Base-by-base conservation (phyloP, 1,139 yeast genomes). In the Diutina ranongensis region DNA sequence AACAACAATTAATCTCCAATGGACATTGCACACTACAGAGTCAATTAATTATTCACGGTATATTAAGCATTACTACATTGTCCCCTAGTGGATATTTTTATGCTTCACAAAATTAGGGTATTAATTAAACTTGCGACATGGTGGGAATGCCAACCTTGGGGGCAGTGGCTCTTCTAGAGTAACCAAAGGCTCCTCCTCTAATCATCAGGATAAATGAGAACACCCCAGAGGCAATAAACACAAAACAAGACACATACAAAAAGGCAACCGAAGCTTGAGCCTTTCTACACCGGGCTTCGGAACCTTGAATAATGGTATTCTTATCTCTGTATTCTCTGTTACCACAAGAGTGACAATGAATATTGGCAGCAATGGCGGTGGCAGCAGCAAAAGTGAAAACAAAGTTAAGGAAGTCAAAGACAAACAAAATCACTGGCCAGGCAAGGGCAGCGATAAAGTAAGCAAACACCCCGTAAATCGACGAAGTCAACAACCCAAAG, bases 361-460 rank as follows among this genome's bases (percentile, higher is more conserved):
- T 80, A 57, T 81, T 94, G 52, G 88, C 94, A 48, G 97, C 97
- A 63, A 92, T 71, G 46, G 96, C 95, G 49, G 95, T 79, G 54
- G 92, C 97, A 55, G 86, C 97, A 48, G 97, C 80, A 67, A 92
- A 86, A 50, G 95, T 81, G 78, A 92, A 89, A 54, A 89, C 84
- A 60, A 81, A 69, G 76, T 88, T 87, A 66, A 92, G 72, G 67
- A 87, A 81, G 74, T 92, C 98, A 60, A 86, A 68, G 48, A 71
- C 57, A 49, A 82, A 78, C 62, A 86, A 67, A 54, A 88, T 64
- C 49, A 85, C 66, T 55, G 97, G 97, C 83, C 94, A 85, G 45
- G 95, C 95, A 52, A 89, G 72, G 54, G 82, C 78, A 50, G 80
- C 80, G 56, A 86, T 61, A 57, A 89, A 80, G 71, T 78, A 81